These are phyloP conservation scores for Anacardium occidentale DNA, from an alignment of 345 rosid species.

Conservation along the genomic window DNA sequence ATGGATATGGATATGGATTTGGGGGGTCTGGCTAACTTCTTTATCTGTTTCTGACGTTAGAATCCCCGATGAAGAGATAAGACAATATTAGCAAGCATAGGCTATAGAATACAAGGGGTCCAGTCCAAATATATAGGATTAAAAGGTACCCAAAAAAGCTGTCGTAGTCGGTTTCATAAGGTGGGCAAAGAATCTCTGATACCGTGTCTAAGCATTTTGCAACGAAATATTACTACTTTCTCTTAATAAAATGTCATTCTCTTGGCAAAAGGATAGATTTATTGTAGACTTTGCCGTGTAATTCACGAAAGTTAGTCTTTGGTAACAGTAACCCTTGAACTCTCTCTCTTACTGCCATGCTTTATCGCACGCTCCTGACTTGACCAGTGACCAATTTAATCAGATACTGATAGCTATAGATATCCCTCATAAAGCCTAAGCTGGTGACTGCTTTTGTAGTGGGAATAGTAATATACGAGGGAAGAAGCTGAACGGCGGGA, in stretches of 20 bases:
- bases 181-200: constrained; percentile 32
- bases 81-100: constrained; percentile 3
- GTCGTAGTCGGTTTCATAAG: constrained; percentile 17
- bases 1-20: no score
- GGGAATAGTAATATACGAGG: no score
- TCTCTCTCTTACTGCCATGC: not conserved
- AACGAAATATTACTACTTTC: not conserved
- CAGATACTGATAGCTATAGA: no score
- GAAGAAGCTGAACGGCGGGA: not conserved
- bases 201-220: not conserved
- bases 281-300: not conserved
- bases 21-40: no score
- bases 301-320: not conserved
- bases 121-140: not conserved
- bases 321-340: not conserved
- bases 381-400: not conserved
- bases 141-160: constrained; percentile 10
- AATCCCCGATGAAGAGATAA: not conserved
- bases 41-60: no score
- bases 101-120: not conserved
- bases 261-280: no score
- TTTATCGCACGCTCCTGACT: not conserved
- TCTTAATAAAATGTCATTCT: not conserved
- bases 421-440: no score
- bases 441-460: no score